Percentiles rank a stretch among this genome's conserved stretches.
Conservation (phyloP, 2,329 filamentous ascomycete genomes). For the Phialophora expanda region DNA sequence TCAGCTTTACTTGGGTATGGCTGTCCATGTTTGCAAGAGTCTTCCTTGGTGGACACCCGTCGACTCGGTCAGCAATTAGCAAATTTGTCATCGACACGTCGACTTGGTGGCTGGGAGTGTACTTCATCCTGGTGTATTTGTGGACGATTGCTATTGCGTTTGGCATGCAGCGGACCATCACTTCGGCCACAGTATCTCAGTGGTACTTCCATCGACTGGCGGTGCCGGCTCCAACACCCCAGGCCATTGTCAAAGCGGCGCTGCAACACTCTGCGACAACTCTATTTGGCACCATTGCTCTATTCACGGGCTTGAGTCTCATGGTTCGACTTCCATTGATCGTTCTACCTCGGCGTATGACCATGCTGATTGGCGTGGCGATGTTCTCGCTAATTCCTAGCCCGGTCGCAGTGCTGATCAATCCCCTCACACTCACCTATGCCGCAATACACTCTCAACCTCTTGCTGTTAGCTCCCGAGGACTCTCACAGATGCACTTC, state of each 20-base stretch:
- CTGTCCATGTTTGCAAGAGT: slow-evolving; percentile 94
- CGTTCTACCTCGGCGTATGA: slow-evolving; percentile 75
- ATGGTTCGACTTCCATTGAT: slow-evolving; percentile 83
- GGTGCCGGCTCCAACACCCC: slow-evolving; percentile 75
- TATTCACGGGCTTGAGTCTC: slow-evolving; percentile 81
- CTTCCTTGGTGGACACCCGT: slow-evolving; percentile 89
- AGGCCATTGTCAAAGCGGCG: slow-evolving; percentile 81
- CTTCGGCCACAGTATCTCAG: slow-evolving; percentile 92
- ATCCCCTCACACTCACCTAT: slow-evolving; percentile 90
- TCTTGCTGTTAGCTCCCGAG: slow-evolving; percentile 75
- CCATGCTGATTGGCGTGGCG: slow-evolving; percentile 71
- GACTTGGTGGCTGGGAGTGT: slow-evolving; percentile 93
- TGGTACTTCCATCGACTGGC: slow-evolving; percentile 98
- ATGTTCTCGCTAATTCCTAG: slow-evolving; percentile 83
- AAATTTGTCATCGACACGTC: slow-evolving; percentile 83
- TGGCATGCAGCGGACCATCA: slow-evolving; percentile 86
- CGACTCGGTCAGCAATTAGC: slow-evolving; percentile 53
- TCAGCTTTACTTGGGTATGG: slow-evolving; percentile 95
- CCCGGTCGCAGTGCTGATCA: slow-evolving; percentile 82
- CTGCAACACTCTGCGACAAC: slow-evolving; percentile 80
- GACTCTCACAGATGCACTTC: slow-evolving; percentile 80
- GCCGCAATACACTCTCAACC: slow-evolving; percentile 90
- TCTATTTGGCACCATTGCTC: slow-evolving; percentile 88
- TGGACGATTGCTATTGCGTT: slow-evolving; percentile 91
- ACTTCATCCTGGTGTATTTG: slow-evolving; percentile 91